Evolutionary conservation across 2,329 filamentous ascomycete species (phyloP).

Genomic region (Colletotrichum cuscutae): DNA sequence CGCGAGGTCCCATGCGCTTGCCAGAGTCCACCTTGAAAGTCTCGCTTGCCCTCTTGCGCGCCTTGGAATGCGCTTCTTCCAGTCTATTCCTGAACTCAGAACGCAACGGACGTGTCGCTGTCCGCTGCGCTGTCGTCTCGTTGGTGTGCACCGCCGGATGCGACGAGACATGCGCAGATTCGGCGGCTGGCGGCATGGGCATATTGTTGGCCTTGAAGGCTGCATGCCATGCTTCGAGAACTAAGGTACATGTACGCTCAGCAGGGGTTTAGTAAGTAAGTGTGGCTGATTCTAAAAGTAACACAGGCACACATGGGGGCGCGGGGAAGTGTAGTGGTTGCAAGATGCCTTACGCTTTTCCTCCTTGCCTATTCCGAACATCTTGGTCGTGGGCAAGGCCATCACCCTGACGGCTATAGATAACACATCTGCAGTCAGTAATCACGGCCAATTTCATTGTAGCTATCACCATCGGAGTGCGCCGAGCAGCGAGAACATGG

Average conservation of each 20-base stretch:
- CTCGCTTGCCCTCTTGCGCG: constrained; percentile 29
- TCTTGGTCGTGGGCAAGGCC: constrained; percentile 57
- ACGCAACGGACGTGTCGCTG: constrained; percentile 5
- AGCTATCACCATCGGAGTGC: not conserved
- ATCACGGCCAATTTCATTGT: not conserved
- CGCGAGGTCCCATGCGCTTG: constrained; percentile 34
- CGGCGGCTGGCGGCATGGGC: constrained; percentile 55
- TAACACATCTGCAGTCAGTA: constrained; percentile 2
- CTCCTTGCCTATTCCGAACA: constrained; percentile 56
- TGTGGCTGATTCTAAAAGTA: not conserved
- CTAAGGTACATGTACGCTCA: not conserved
- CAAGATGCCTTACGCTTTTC: constrained; percentile 48
- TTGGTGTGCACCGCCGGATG: constrained; percentile 69
- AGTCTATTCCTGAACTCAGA: constrained; percentile 22
- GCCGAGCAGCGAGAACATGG: not conserved
- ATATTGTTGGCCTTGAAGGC: constrained; percentile 54
- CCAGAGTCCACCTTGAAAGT: constrained; percentile 12
- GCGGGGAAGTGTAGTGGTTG: not conserved
- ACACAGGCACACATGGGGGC: not conserved
- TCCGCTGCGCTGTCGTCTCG: constrained; percentile 32
- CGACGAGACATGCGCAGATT: constrained; percentile 73
- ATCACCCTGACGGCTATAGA: constrained; percentile 62
- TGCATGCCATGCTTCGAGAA: constrained; percentile 51
- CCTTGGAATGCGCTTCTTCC: constrained; percentile 28
- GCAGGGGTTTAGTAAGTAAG: not conserved